Evolutionary conservation across 192 early-diverging fungal genomes (phyloP).

Genomic region (Podochytrium sp.): DNA sequence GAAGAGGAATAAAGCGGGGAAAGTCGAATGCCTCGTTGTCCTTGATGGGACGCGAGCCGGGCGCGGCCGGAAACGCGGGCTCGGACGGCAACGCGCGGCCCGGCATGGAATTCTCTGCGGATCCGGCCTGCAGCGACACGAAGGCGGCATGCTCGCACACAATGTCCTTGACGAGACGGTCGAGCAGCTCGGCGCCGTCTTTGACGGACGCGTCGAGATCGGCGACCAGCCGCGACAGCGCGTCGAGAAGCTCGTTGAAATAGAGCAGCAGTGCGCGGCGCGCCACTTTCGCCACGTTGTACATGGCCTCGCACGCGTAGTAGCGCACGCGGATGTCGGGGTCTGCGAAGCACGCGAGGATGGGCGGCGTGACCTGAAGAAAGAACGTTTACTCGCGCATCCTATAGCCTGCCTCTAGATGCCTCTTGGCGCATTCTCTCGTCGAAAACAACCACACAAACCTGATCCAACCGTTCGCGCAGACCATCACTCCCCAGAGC

Average conservation of each 20-base stretch:
- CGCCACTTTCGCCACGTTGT: slow-evolving; percentile 97
- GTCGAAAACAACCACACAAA: too few species aligned
- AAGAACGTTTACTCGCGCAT: too few species aligned
- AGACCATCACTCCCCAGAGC: slow-evolving; percentile 58
- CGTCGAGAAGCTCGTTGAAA: slow-evolving; percentile 98
- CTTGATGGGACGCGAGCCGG: slow-evolving; percentile 38
- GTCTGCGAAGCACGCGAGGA: slow-evolving; percentile 89
- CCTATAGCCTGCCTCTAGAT: too few species aligned
- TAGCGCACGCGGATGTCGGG: slow-evolving; percentile 93
- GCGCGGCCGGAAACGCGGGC: slow-evolving; percentile 36
- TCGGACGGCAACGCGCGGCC: neutral
- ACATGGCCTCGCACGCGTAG: slow-evolving; percentile 98
- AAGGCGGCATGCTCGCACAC: slow-evolving; percentile 78
- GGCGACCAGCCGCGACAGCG: slow-evolving; percentile 83
- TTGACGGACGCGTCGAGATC: slow-evolving; percentile 92
- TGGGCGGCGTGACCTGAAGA: slow-evolving; percentile 96
- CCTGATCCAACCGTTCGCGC: slow-evolving; percentile 53
- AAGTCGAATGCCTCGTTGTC: slow-evolving; percentile 76
- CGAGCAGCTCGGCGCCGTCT: slow-evolving; percentile 91
- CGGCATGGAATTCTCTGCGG: neutral
- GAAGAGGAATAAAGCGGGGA: slow-evolving; percentile 89
- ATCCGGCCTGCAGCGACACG: neutral
- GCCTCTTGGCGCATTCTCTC: too few species aligned
- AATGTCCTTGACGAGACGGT: slow-evolving; percentile 95
- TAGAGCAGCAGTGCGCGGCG: slow-evolving; percentile 83